phyloP scores from a whole-genome alignment of 345 rosid species.

The Citrus inodora region DNA sequence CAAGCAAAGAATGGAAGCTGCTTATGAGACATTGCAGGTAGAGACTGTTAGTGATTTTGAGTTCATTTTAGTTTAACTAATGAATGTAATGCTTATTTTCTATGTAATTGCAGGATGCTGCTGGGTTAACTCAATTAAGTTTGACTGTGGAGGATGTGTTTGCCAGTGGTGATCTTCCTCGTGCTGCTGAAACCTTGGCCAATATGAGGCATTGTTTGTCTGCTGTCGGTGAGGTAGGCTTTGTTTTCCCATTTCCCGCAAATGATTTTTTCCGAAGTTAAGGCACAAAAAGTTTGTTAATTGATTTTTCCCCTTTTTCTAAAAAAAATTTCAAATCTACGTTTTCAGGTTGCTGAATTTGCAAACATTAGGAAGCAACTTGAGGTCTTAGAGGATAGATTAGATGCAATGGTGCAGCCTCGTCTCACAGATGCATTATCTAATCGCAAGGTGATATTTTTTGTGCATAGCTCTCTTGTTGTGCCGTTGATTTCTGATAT shows the following conservation, averaged over 20 bases:
- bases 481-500: constrained; percentile 2
- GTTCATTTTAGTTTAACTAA: constrained; percentile 1
- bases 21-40: constrained; percentile 89
- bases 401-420: constrained; percentile 96
- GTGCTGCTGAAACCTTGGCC: constrained; percentile 98
- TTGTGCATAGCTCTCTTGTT: neutral
- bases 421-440: constrained; percentile 91
- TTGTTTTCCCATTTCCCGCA: neutral
- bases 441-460: constrained; percentile 66
- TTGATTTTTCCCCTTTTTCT: neutral
- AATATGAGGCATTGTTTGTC: constrained; percentile 98
- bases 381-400: constrained; percentile 88
- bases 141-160: constrained; percentile 98
- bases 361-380: constrained; percentile 95
- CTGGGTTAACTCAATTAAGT: constrained; percentile 92
- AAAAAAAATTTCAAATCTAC: neutral
- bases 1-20: constrained; percentile 98
- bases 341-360: constrained; percentile 90
- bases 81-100: neutral
- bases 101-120: constrained; percentile 67
- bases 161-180: constrained; percentile 96
- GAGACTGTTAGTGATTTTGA: constrained; percentile 1
- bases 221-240: constrained; percentile 91
- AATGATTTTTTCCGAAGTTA: neutral
- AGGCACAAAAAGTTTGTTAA: neutral